Evolutionary conservation across 164 flowering plant species (phyloP), one percentile per base, ranked within the genome.

Genomic region (Vitis amurensis): DNA sequence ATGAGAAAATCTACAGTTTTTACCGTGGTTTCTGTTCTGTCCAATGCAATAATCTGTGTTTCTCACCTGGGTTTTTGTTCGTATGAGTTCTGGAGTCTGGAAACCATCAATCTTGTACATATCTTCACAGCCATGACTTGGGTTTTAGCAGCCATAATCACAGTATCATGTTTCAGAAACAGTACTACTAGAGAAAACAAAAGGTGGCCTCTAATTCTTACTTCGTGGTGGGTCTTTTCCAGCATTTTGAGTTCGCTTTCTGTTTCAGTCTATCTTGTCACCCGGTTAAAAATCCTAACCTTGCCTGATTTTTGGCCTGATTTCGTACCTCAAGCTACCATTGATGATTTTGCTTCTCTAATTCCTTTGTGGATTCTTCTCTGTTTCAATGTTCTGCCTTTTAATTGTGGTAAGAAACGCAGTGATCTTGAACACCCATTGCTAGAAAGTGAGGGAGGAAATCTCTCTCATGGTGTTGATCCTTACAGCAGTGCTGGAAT

Each of bases 181-280:
- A 80, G 49, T 71, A 67, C 17, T 17, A 58, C 53, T 61, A 59
- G 51, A 55, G 80, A 69, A 50, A 66, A 60, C 47, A 76, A 61
- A 62, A 79, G 61, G 14, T 92, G 91, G 92, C 94, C 91, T 48
- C 48, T 74, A 3, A 85, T 85, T 16, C 85, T 88, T 30, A 29
- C 74, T 52, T 68, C 82, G 8, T 92, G 91, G 90, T 92, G 94
- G 97, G 19, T 75, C 12, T 73, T 74, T 50, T 81, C 81, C 55
- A 53, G 68, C 67, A 67, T 80, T 76, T 48, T 68, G 31, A 23
- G 59, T 71, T 16, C 79, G 13, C 31, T 80, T 70, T 63, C 73
- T 56, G 72, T 82, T 56, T 67, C 67, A 3, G n/a, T 77, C 68
- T 76, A 68, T 64, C 3, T 80, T 11, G 8, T 82, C 19, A 37